Base-by-base conservation (phyloP, 371 early-diverging fungal species). In the Actinomucor elegans region DNA sequence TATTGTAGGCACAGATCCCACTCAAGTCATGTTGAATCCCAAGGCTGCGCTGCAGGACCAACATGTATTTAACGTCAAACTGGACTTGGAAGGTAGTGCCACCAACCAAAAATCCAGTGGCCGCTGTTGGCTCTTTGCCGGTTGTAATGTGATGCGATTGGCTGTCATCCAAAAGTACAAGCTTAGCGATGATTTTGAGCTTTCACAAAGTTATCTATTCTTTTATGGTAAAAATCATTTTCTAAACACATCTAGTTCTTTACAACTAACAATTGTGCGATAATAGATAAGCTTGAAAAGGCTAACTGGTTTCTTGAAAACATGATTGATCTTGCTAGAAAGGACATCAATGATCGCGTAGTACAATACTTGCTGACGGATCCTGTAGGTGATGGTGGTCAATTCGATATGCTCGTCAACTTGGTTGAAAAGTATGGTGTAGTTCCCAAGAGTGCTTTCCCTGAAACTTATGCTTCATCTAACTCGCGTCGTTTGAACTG, bases 101-200 rank as follows among this genome's bases (percentile, higher is more conserved):
- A 92, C 92, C 14, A 85, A 91, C 74, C 92, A 92, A 66, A 83
- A 83, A 57, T 72, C 75, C 52, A 84, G 84, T 14, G 92, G 92
- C 21, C 80, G 92, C n/a, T 92, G 92, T 76, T 92, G 92, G 92
- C 52, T 92, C 34, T 92, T 92, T 77, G 92, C 92, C 12, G 91
- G 86, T 43, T 66, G 85, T 18, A 73, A 75, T 45, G 67, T 74
- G 9, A 52, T 73, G 52, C 61, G 71, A 23, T 42, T 66, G 9
- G 57, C 55, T 24, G 57, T 69, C 4, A 73, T 73, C 35, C 36
- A 59, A 35, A 71, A 68, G 24, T 83, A 85, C 69, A 88, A 90
- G 38, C 66, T 92, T 32, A 35, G 35, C 10, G 90, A 92, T 38
- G 84, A 83, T 41, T 86, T 92, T 65, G 92, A 92, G 60, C 77